These are phyloP conservation scores for Rubia tinctorum DNA, from an alignment of 305 asterid species.

Conservation along the genomic window DNA sequence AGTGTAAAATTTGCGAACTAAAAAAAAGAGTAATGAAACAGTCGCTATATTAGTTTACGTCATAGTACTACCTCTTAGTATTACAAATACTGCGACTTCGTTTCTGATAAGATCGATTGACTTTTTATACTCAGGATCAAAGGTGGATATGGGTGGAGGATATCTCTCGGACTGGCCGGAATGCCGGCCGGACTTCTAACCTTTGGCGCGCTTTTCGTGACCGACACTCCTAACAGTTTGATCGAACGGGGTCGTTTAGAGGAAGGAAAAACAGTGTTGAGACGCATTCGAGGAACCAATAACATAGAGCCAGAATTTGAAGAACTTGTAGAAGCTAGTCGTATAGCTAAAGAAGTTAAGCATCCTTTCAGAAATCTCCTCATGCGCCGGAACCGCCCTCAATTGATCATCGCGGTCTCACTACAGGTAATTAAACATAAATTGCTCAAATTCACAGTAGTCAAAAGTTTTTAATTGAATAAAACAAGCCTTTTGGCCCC, in stretches of 20 bases:
- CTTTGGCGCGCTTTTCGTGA: constrained; percentile 61
- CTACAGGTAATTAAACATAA: constrained; percentile 41
- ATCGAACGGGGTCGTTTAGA: constrained; percentile 75
- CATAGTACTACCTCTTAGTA: too few species aligned
- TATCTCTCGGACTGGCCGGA: constrained; percentile 82
- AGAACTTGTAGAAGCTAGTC: constrained; percentile 79
- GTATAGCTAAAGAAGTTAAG: constrained; percentile 71
- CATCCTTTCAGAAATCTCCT: constrained; percentile 88
- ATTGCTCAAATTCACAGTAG: background rate
- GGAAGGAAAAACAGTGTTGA: constrained; percentile 68
- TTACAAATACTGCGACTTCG: background rate
- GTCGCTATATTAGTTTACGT: too few species aligned
- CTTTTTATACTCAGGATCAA: constrained; percentile 32
- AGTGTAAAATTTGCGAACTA: too few species aligned
- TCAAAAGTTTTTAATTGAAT: too few species aligned
- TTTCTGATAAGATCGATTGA: background rate
- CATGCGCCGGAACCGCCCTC: constrained; percentile 73
- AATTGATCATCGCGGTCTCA: constrained; percentile 57
- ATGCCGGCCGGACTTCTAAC: constrained; percentile 72
- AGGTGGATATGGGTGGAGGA: constrained; percentile 88
- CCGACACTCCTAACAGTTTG: constrained; percentile 83
- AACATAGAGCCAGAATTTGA: constrained; percentile 73
- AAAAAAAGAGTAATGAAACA: too few species aligned
- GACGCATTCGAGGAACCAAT: constrained; percentile 55
- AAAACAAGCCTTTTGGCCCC: too few species aligned